Base-by-base conservation (phyloP, 768 basidiomycete genomes). In the Mycena indigotica region DNA sequence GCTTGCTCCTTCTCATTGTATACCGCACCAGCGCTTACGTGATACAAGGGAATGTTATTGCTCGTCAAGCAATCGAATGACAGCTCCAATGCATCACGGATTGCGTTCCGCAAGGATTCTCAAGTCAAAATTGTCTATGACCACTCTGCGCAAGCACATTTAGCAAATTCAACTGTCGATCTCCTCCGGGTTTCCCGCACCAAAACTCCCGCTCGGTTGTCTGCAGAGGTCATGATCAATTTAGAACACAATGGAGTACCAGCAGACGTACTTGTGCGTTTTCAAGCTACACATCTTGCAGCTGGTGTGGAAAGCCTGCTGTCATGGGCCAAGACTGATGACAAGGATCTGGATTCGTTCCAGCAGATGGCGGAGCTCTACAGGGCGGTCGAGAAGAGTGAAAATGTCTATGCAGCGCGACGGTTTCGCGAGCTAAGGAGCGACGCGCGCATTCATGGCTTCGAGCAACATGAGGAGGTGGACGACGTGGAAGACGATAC, bases 211-310 rank as follows among this genome's bases (percentile, higher is more conserved):
- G 66, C 74, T 1, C 67, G 69, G 3, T 66, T 80, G 13, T 77
- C 78, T 2, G 67, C 70, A 13, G 80, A 82, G 59, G 74, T 73
- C 5, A 76, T 80, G 39, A 71, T 77, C 30, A 79, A 80, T 57
- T 70, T 81, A 19, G 71, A 76, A 15, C 75, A 80, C 58, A 80
- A 81, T 62, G 77, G 78, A 1, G 80, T 82, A 3, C 70, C 73
- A 2, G 49, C 60, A 17, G 19, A 50, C 1, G 65, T 70, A 4
- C 76, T 79, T 46, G 25, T 59, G 5, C 44, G 63, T 1, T 56
- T 78, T 17, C 60, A 73, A 40, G 49, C 63, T 8, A 52, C 57
- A 1, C 53, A 61, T 2, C 41, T 79, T 16, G 35, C 66, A 0
- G 61, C 67, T 29, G 60, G 65, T 3, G 65, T 70, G 0, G 65